phyloP scores from a whole-genome alignment of 768 basidiomycete genomes.

The Galerina sulciceps region DNA sequence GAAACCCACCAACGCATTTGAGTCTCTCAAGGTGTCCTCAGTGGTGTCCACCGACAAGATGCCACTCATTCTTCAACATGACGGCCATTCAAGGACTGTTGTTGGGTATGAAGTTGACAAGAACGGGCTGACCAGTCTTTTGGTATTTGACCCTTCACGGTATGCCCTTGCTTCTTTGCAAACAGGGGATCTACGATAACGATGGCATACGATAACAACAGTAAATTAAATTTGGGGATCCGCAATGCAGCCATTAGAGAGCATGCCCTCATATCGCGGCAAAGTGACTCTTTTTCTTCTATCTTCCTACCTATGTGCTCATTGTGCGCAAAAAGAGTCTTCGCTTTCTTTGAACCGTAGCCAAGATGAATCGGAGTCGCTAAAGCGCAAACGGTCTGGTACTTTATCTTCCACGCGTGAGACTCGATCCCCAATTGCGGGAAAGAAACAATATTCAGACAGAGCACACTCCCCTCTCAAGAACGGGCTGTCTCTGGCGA shows the following conservation, averaged over 20 bases:
- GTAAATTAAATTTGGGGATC: conserved; percentile 12
- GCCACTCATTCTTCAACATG: conserved; percentile 84
- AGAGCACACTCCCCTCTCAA: conserved; percentile 9
- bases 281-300: not conserved
- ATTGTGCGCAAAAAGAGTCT: too few species aligned
- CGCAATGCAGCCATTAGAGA: conserved; percentile 27
- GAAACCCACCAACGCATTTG: conserved; percentile 46
- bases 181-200: not conserved
- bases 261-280: not conserved
- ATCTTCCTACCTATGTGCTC: too few species aligned
- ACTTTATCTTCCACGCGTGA: not conserved
- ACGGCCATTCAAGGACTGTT: conserved; percentile 86
- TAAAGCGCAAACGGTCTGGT: conserved; percentile 25
- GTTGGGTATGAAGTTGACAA: conserved; percentile 79
- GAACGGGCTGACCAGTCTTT: conserved; percentile 60
- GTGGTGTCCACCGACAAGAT: conserved; percentile 65
- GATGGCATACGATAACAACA: not conserved
- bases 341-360: too few species aligned
- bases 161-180: conserved; percentile 25
- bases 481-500: not conserved
- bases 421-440: too few species aligned
- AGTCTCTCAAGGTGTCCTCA: conserved; percentile 56
- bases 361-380: conserved; percentile 3
- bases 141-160: conserved; percentile 82
- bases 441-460: conserved; percentile 1